phyloP scores from a whole-genome alignment of 768 basidiomycete species.

The Lyophyllum decastes region DNA sequence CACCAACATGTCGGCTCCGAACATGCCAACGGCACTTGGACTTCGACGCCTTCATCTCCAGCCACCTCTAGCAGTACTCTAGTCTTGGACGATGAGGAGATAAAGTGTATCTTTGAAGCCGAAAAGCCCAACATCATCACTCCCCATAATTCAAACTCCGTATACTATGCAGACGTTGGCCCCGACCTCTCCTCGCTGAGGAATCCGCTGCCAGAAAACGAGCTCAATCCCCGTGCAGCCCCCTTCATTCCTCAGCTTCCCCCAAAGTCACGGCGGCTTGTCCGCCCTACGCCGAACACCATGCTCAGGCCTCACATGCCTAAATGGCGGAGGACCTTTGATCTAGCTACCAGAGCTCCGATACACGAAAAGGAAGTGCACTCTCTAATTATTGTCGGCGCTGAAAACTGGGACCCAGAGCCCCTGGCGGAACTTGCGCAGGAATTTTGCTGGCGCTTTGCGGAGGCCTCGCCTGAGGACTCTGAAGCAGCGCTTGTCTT shows the following conservation, averaged over 20 bases:
- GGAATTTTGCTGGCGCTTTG: constrained; percentile 16
- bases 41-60: constrained; percentile 6
- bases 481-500: constrained; percentile 8
- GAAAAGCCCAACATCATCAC: constrained; percentile 7
- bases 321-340: constrained; percentile 17
- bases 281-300: constrained; percentile 9
- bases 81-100: constrained; percentile 13
- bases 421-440: constrained; percentile 19
- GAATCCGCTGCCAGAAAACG: constrained; percentile 6
- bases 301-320: constrained; percentile 9
- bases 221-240: constrained; percentile 10
- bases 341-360: constrained; percentile 3
- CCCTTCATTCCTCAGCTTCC: constrained; percentile 11
- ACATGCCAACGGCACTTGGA: neutral
- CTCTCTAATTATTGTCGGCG: constrained; percentile 12
- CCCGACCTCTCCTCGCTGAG: neutral
- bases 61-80: constrained; percentile 9
- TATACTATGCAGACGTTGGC: neutral
- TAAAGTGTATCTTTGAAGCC: constrained; percentile 10
- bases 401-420: constrained; percentile 14
- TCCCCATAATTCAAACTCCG: neutral
- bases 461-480: constrained; percentile 10
- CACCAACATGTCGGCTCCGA: neutral
- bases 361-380: constrained; percentile 11
- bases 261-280: constrained; percentile 12